A percentile compares a stretch with the other conserved stretches of the same genome.
Evolutionary conservation across 768 basidiomycete species (phyloP).

Genomic region (Lentinula guzmanii): DNA sequence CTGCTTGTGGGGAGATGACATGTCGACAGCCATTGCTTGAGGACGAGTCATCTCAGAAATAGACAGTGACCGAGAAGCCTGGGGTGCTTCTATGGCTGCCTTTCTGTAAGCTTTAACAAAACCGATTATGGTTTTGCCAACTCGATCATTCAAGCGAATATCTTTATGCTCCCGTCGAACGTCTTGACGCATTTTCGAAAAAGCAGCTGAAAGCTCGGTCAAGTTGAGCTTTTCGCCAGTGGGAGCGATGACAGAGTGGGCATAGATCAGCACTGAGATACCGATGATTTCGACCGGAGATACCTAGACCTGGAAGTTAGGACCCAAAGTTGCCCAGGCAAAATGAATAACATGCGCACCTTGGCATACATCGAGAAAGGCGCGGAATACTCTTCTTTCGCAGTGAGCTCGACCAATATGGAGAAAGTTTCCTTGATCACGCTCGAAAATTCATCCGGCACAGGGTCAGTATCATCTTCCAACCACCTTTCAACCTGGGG

Average conservation of each 20-base stretch:
- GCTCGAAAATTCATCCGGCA: background rate
- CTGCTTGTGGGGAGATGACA: background rate
- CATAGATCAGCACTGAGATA: background rate
- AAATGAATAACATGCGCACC: background rate
- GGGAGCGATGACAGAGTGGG: background rate
- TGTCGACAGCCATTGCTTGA: background rate
- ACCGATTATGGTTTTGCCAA: conserved; percentile 25
- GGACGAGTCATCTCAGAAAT: background rate
- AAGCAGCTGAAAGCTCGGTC: background rate
- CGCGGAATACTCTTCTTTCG: background rate
- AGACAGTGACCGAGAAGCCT: background rate
- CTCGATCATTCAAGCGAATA: conserved; percentile 31
- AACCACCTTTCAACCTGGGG: conserved; percentile 4
- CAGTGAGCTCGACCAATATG: background rate
- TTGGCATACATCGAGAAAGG: background rate
- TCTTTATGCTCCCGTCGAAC: conserved; percentile 32
- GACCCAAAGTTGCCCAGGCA: background rate
- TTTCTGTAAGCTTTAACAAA: conserved; percentile 20
- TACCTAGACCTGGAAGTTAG: background rate
- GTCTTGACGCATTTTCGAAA: conserved; percentile 23
- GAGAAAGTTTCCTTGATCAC: background rate
- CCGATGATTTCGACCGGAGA: conserved; percentile 4
- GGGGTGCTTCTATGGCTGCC: background rate
- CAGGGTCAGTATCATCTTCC: background rate
- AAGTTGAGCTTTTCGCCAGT: background rate